Evolutionary conservation across 2,329 filamentous ascomycete genomes (phyloP).

Genomic region (Cadophora malorum): DNA sequence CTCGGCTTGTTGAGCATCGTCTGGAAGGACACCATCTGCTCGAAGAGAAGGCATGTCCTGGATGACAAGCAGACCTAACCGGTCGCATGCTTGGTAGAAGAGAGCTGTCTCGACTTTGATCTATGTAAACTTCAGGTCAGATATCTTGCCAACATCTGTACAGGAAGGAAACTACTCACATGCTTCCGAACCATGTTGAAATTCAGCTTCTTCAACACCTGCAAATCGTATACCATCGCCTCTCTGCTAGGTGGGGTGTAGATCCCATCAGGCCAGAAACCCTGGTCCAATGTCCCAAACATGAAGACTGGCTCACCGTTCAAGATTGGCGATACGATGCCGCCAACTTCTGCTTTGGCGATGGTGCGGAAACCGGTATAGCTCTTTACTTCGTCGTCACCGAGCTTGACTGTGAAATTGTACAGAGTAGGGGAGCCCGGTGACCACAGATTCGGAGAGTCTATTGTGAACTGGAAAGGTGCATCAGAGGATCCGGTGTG

Average conservation of each 20-base stretch:
- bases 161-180: too few species aligned
- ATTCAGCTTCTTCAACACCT: slow-evolving; percentile 68
- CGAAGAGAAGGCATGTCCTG: slow-evolving; percentile 73
- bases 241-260: slow-evolving; percentile 69
- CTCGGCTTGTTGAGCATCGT: slow-evolving; percentile 61
- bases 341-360: slow-evolving; percentile 60
- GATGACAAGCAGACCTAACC: slow-evolving; percentile 56
- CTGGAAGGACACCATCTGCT: slow-evolving; percentile 41
- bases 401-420: slow-evolving; percentile 63
- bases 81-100: slow-evolving; percentile 34
- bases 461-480: slow-evolving; percentile 61
- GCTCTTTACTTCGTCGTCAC: slow-evolving; percentile 61
- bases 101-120: slow-evolving; percentile 26
- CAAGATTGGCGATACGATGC: slow-evolving; percentile 52
- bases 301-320: slow-evolving; percentile 74
- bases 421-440: slow-evolving; percentile 68
- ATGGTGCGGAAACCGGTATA: slow-evolving; percentile 75
- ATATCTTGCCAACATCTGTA: too few species aligned
- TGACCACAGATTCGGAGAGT: slow-evolving; percentile 66
- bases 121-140: background rate
- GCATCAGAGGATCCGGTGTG: slow-evolving; percentile 54
- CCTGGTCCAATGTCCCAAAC: slow-evolving; percentile 74
- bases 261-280: slow-evolving; percentile 74
- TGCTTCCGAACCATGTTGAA: slow-evolving; percentile 78
- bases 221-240: slow-evolving; percentile 71